Conservation (phyloP, 1,284 basidiomycete genomes). For the Apiotrichum sp. region DNA sequence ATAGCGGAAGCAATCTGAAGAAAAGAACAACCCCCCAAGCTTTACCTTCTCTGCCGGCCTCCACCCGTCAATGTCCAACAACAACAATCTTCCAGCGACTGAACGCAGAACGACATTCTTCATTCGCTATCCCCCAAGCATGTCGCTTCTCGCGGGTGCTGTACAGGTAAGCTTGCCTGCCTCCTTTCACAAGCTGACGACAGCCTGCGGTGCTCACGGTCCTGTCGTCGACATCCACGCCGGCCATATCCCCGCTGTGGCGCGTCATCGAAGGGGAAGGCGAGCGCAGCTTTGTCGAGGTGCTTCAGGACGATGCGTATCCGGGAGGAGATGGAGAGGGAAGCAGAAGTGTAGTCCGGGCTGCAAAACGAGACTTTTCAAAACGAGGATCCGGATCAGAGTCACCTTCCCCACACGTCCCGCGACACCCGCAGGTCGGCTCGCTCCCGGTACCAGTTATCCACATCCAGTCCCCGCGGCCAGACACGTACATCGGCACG, state of each 20-base stretch:
- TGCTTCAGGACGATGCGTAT: slow-evolving; percentile 55
- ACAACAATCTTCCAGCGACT: too few relatives aligned
- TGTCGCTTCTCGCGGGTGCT: slow-evolving; percentile 21
- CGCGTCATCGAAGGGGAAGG: slow-evolving; percentile 53
- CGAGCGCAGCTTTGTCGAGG: slow-evolving; percentile 59
- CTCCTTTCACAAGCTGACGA: not conserved
- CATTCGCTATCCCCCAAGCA: not conserved
- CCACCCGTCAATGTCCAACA: too few relatives aligned
- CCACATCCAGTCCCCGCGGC: slow-evolving; percentile 74
- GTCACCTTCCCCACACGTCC: slow-evolving; percentile 29
- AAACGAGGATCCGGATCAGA: not conserved
- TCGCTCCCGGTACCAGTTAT: slow-evolving; percentile 58
- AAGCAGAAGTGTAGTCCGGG: too few relatives aligned
- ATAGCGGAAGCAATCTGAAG: too few relatives aligned
- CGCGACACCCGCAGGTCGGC: slow-evolving; percentile 43
- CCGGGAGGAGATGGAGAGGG: not conserved
- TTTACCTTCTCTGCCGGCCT: too few relatives aligned
- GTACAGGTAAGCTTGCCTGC: slow-evolving; percentile 21
- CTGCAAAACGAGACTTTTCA: not conserved
- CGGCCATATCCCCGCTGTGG: slow-evolving; percentile 59
- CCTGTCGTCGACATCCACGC: slow-evolving; percentile 67
- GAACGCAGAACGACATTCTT: too few relatives aligned
- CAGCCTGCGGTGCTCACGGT: slow-evolving; percentile 65
- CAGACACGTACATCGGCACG: slow-evolving; percentile 64
- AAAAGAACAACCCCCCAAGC: too few relatives aligned